These are phyloP conservation scores for Pneumocystis sp. DNA, from an alignment of 1,139 yeast genomes.

Conservation along the genomic window DNA sequence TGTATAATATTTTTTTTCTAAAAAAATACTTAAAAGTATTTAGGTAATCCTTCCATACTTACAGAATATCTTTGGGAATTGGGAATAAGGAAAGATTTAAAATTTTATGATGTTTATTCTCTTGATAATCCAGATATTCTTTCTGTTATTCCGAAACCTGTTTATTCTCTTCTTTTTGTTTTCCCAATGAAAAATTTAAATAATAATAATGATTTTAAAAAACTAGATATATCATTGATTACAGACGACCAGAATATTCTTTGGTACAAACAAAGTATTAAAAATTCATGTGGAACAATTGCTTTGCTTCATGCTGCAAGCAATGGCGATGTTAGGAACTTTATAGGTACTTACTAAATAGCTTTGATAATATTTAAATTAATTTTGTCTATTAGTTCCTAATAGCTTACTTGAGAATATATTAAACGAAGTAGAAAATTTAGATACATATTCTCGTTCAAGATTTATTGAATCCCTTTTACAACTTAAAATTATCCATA, in stretches of 20 bases:
- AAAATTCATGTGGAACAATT: slow-evolving; percentile 86
- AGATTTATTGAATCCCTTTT: background rate
- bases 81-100: slow-evolving; percentile 48
- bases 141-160: slow-evolving; percentile 68
- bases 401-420: slow-evolving; percentile 29
- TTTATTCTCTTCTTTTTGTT: slow-evolving; percentile 54
- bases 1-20: background rate
- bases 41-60: slow-evolving; percentile 60
- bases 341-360: slow-evolving; percentile 22
- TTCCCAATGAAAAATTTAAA: slow-evolving; percentile 62
- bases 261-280: slow-evolving; percentile 76
- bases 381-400: slow-evolving; percentile 20
- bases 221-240: slow-evolving; percentile 22
- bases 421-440: slow-evolving; percentile 30
- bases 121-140: slow-evolving; percentile 58
- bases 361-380: slow-evolving; percentile 21
- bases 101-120: slow-evolving; percentile 71
- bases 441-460: background rate
- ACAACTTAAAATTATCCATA: background rate
- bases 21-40: background rate
- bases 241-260: slow-evolving; percentile 12
- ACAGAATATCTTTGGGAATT: slow-evolving; percentile 50
- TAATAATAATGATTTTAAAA: slow-evolving; percentile 34
- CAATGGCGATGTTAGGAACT: slow-evolving; percentile 30
- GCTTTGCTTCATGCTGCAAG: slow-evolving; percentile 71